Evolutionary conservation across 306 rosid genomes (phyloP).

Genomic region (Glycine soja): DNA sequence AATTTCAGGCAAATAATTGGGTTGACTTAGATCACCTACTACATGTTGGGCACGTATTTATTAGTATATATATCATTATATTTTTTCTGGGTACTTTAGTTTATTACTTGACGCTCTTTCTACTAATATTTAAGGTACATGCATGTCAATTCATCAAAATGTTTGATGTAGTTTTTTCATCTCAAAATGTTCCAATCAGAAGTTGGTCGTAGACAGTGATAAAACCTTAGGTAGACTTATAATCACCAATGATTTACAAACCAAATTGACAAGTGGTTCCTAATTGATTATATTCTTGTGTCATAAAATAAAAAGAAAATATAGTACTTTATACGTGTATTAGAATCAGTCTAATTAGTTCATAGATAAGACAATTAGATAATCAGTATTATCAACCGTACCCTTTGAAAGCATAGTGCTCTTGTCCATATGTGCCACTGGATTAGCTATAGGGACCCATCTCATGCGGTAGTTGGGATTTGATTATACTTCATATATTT

Average conservation of each 20-base stretch:
- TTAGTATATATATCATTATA: not conserved
- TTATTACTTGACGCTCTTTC: constrained; percentile 25
- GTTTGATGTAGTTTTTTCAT: constrained; percentile 59
- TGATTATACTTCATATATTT: not conserved
- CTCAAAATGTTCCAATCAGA: constrained; percentile 66
- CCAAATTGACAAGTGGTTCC: constrained; percentile 14
- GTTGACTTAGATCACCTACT: constrained; percentile 42
- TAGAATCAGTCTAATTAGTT: constrained; percentile 55
- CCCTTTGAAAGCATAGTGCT: constrained; percentile 45
- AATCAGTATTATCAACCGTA: constrained; percentile 42
- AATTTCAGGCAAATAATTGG: constrained; percentile 28
- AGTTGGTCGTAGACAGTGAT: constrained; percentile 74
- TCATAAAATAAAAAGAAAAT: not conserved
- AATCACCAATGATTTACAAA: constrained; percentile 36
- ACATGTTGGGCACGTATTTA: constrained; percentile 51
- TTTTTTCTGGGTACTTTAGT: constrained; percentile 37
- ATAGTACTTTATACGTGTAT: constrained; percentile 15
- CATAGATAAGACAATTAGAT: constrained; percentile 47
- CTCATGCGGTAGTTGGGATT: constrained; percentile 50
- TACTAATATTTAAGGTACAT: constrained; percentile 44
- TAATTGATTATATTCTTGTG: constrained; percentile 17
- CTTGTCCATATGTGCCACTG: constrained; percentile 37
- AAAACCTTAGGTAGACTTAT: constrained; percentile 57
- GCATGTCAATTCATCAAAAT: constrained; percentile 42
- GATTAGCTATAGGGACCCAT: constrained; percentile 45